Conservation (phyloP, 2,329 filamentous ascomycete species). For the Aureobasidium musti region DNA sequence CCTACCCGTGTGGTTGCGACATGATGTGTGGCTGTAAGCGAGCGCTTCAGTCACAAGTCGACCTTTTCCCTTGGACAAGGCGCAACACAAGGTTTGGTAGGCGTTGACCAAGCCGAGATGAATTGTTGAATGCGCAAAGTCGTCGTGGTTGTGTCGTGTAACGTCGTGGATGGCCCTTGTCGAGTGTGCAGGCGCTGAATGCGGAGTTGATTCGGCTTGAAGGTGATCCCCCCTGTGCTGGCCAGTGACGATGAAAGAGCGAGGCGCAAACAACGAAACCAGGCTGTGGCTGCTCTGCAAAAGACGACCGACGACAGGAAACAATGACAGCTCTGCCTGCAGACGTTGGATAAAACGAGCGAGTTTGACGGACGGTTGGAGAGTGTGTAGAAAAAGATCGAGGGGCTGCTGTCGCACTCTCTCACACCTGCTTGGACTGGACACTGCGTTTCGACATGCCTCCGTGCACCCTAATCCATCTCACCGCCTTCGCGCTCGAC, state of each 20-base stretch:
- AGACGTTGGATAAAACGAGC: conserved; percentile 15
- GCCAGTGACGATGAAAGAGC: neutral
- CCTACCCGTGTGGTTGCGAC: conserved; percentile 29
- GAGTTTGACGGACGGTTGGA: conserved; percentile 15
- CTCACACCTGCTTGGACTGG: neutral
- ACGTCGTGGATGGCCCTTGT: neutral
- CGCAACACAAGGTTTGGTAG: conserved; percentile 15
- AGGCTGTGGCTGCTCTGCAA: no score
- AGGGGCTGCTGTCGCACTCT: conserved; percentile 21
- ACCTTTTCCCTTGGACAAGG: neutral
- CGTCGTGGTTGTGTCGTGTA: conserved; percentile 15
- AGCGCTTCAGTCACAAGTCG: conserved; percentile 4
- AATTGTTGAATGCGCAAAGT: conserved; percentile 6
- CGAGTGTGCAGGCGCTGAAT: conserved; percentile 10
- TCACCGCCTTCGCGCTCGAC: conserved; percentile 6
- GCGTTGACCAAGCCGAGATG: conserved; percentile 1
- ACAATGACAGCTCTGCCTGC: conserved; percentile 4
- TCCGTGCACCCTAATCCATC: neutral
- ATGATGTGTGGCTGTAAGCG: neutral
- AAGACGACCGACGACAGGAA: neutral
- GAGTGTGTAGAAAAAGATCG: neutral
- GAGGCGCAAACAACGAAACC: conserved; percentile 11
- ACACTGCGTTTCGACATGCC: neutral
- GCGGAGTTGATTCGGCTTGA: conserved; percentile 4
- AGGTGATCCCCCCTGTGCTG: conserved; percentile 4